Base-by-base conservation (phyloP, 2,329 filamentous ascomycete genomes). In the Ophiostoma sp. region DNA sequence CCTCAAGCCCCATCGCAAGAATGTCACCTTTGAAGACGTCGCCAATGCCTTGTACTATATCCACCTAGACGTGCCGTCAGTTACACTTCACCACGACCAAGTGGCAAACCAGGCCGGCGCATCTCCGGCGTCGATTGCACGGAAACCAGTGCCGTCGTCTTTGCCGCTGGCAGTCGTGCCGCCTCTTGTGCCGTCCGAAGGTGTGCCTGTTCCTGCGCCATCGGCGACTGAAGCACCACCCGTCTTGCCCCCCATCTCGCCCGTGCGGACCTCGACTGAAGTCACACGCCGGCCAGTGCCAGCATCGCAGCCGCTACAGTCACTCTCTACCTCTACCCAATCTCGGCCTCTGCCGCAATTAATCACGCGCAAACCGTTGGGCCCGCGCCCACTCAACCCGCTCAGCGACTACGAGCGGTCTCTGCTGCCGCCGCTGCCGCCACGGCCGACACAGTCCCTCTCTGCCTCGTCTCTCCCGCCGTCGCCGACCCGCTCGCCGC, bases 41-140 rank as follows among this genome's bases (percentile, higher is more conserved):
- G 87, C 90, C 70, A 92, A 89, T 75, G 96, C 90, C 17, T 84
- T 99, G 5, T 99, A 98, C 80, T 98, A 95, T 77, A 83, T 97
- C 69, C 94, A 98, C 79, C 86, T 96, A 54, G 86, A 92, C 71
- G 83, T 85, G 1, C 85, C 87, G 3, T 83, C 87, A 54, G 86
- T 91, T 60, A 23, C 39, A 7, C 65, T 31, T 79, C 81, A 57
- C 83, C 73, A 78, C 80, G 68, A 81, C 20, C 79, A 78, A 2
- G 52, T 3, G 17, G 44, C 17, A 17, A 48, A 17, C 23, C 33
- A 48, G 5, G 1, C 23, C 8, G 11, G 33, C 66, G 48, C 4
- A 35, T 69, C 54, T 35, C 52, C 8, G 17, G 36, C 52, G 77
- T 77, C 67, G 1, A 76, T 87, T 65, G 81, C 79, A 44, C 79